Base-by-base conservation (phyloP, 202 grass and related monocot genomes). In the Schoenoplectus tabernaemontani region DNA sequence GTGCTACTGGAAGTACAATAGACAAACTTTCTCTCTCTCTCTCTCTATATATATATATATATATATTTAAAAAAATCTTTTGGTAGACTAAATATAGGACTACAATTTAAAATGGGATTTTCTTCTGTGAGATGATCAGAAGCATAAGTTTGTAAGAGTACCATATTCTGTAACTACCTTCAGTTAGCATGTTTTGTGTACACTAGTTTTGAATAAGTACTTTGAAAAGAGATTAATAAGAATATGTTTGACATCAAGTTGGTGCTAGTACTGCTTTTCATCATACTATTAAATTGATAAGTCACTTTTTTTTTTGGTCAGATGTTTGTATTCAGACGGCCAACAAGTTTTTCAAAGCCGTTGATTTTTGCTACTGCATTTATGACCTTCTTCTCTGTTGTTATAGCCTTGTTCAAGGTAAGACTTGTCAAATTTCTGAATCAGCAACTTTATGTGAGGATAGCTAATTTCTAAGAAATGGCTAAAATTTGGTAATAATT, bases 351-450 rank as follows among this genome's bases (percentile, higher is more conserved):
- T 76, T 87, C 88, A 26, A 95, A 79, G 75, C 88, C 96, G 34
- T 73, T 99, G 46, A 74, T 96, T 44, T 99, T 98, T 89, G 96
- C 96, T 50, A 95, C 91, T 85, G 91, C 86, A 56, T 99, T 99
- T 72, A 95, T 99, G 96, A 91, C 78, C 23, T 99, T 99, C 90
- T 98, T 98, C 86, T 95, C 92, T 82, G 88, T 99, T 88, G 96
- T 99, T 65, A 99, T 99, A 83, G 96, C 96, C 80, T 75, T 98
- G n/a, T 98, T 98, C 82, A 98, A 98, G 96, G 96, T 95, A 89
- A 43, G 16, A 37, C 32, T 83, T 20, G 4, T 58, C 16, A 4
- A 39, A 28, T n/a, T n/a, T 72, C 44, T 32, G 42, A 73, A 73
- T 50, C 5, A 28, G 41, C 42, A 26, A 71, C 11, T 47, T 47